Evolutionary conservation across 352 stramenopile genomes (phyloP).

Genomic region (Globisporangium orthogonon): DNA sequence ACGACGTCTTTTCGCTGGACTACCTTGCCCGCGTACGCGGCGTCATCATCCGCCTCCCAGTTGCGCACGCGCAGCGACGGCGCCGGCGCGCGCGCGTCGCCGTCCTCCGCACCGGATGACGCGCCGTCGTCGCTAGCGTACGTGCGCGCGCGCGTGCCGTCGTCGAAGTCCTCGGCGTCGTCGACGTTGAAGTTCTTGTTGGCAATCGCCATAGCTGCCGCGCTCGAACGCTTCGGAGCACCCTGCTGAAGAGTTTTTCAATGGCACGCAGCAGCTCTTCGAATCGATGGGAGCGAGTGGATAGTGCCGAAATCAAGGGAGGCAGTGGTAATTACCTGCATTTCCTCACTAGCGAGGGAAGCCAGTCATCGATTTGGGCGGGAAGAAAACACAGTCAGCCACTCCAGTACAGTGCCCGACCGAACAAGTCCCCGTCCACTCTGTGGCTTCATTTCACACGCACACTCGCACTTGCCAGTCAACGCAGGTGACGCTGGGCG

Average conservation of each 20-base stretch:
- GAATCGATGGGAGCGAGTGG: neutral
- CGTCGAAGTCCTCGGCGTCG: constrained; percentile 75
- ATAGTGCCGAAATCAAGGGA: neutral
- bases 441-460: neutral
- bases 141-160: constrained; percentile 58
- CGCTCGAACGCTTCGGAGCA: no score
- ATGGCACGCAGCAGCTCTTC: neutral
- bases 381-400: no score
- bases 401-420: no score
- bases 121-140: constrained; percentile 18
- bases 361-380: neutral
- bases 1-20: constrained; percentile 46
- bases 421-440: no score
- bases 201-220: constrained; percentile 29
- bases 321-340: neutral
- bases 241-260: neutral
- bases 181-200: constrained; percentile 75
- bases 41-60: constrained; percentile 57
- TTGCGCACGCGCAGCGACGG: constrained; percentile 73
- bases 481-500: no score
- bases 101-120: constrained; percentile 11
- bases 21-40: constrained; percentile 71
- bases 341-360: neutral
- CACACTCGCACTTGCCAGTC: no score
- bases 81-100: constrained; percentile 33